Percentiles rank a stretch among this genome's conserved stretches.
Evolutionary conservation across 192 early-diverging fungal genomes (phyloP).

Genomic region (Coemansia sp.): DNA sequence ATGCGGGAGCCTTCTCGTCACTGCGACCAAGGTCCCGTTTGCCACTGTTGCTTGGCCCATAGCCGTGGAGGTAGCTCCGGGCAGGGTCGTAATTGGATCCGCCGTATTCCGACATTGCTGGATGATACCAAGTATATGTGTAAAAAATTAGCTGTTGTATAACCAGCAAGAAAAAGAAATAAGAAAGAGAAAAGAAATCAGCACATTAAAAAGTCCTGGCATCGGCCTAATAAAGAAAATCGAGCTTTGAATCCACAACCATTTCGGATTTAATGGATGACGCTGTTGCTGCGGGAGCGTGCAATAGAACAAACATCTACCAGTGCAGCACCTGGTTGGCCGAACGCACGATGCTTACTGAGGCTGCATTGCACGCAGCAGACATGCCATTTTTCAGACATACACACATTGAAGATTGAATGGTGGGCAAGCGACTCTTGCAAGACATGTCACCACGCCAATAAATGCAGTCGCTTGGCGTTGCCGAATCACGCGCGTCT

Average conservation of each 20-base stretch:
- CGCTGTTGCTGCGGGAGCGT: too few relatives aligned
- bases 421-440: background rate
- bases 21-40: conserved; percentile 2
- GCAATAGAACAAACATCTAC: too few relatives aligned
- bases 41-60: background rate
- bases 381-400: background rate
- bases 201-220: background rate
- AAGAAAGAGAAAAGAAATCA: conserved; percentile 9
- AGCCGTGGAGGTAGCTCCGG: conserved; percentile 4
- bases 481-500: background rate
- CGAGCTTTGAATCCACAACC: background rate
- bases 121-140: background rate
- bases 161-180: conserved; percentile 7
- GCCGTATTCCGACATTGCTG: conserved; percentile 11
- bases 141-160: conserved; percentile 5
- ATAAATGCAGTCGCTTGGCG: background rate
- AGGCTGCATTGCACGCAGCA: background rate
- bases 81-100: background rate
- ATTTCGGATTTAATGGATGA: too few relatives aligned
- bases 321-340: too few relatives aligned
- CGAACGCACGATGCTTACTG: too few relatives aligned
- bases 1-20: conserved; percentile 8
- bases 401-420: background rate
- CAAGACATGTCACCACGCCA: background rate
- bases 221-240: too few relatives aligned